Evolutionary conservation across 768 basidiomycete genomes (phyloP).

Genomic region (Mycena polygramma): DNA sequence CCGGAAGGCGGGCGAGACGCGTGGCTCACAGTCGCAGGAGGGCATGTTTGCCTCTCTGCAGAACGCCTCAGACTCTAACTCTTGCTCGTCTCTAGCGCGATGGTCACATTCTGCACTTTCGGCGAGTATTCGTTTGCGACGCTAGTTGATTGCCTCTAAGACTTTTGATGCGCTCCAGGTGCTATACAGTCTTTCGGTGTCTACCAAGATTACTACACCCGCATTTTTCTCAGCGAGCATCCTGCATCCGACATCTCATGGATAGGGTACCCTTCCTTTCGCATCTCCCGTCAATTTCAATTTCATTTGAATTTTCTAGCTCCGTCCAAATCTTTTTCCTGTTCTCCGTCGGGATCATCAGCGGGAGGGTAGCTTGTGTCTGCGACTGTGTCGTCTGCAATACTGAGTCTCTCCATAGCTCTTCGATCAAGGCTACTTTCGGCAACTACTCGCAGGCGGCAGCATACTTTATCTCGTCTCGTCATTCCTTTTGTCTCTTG

Average conservation of each 20-base stretch:
- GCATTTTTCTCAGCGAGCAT: slow-evolving; percentile 52
- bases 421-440: slow-evolving; percentile 66
- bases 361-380: slow-evolving; percentile 49
- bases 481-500: slow-evolving; percentile 67
- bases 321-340: slow-evolving; percentile 63
- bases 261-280: slow-evolving; percentile 53
- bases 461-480: slow-evolving; percentile 58
- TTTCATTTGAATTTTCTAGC: neutral
- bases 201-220: slow-evolving; percentile 67
- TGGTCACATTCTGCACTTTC: slow-evolving; percentile 63
- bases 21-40: slow-evolving; percentile 62
- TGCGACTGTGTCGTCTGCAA: neutral
- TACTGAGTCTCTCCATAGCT: neutral
- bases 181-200: slow-evolving; percentile 63
- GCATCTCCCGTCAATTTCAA: neutral
- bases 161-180: neutral
- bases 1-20: slow-evolving; percentile 61
- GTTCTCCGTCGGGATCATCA: slow-evolving; percentile 57
- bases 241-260: slow-evolving; percentile 60
- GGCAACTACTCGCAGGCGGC: slow-evolving; percentile 54
- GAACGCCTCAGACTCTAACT: neutral
- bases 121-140: slow-evolving; percentile 41
- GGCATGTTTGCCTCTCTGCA: slow-evolving; percentile 50
- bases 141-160: neutral
- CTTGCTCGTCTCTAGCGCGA: slow-evolving; percentile 43